Conservation (phyloP, 352 stramenopile species). For the Pythium brassicae region DNA sequence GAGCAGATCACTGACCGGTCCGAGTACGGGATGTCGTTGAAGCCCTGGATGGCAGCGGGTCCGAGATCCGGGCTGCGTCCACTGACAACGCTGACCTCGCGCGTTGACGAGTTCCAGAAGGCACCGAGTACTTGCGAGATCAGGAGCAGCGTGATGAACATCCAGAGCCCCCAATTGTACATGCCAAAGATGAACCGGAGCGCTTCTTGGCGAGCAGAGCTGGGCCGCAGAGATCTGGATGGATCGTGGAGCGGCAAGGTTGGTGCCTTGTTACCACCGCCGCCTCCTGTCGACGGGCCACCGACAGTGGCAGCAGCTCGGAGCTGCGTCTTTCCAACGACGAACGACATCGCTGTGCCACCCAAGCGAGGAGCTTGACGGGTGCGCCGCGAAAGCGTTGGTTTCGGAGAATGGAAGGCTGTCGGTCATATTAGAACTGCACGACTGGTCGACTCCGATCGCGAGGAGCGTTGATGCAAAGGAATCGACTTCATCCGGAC, state of each 20-base stretch:
- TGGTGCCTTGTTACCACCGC: neutral
- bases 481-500: too few species aligned
- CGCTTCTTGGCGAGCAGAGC: neutral
- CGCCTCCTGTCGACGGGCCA: neutral
- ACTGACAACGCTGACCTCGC: neutral
- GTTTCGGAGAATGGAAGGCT: too few species aligned
- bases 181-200: neutral
- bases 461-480: too few species aligned
- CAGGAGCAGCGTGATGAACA: conserved; percentile 9
- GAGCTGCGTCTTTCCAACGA: neutral
- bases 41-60: neutral
- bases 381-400: too few species aligned
- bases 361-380: too few species aligned
- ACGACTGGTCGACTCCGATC: too few species aligned
- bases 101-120: conserved; percentile 15
- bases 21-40: conserved; percentile 9
- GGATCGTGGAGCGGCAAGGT: neutral
- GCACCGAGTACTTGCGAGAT: conserved; percentile 12
- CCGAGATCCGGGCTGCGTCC: conserved; percentile 6
- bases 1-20: conserved; percentile 8
- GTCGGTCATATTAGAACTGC: too few species aligned
- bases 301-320: neutral
- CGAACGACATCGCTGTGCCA: too few species aligned
- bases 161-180: conserved; percentile 16
- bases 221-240: neutral